A percentile compares a stretch with the other conserved stretches of the same genome.
Conservation (phyloP, 2,329 filamentous ascomycete genomes). For the Hymenoscyphus fraxineus region DNA sequence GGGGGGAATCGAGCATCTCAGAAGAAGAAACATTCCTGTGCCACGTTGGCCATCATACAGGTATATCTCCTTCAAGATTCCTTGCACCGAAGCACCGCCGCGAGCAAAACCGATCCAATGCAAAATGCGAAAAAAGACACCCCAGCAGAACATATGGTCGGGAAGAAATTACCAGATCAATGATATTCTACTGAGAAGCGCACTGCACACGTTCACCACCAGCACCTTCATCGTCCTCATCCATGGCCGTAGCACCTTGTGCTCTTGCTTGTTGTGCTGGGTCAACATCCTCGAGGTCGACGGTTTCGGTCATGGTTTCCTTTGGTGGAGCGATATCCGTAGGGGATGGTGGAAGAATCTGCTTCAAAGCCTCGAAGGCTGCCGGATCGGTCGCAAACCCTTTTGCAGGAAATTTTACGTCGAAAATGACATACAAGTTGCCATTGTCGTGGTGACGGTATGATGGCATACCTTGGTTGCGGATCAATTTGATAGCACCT, state of each 20-base stretch:
- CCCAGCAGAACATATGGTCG: constrained; percentile 2
- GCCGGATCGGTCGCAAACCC: constrained; percentile 62
- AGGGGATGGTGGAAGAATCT: constrained; percentile 72
- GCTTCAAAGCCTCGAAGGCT: constrained; percentile 75
- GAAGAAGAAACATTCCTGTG: constrained; percentile 4
- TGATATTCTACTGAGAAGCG: constrained; percentile 68
- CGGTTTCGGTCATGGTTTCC: constrained; percentile 90
- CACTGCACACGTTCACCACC: constrained; percentile 78
- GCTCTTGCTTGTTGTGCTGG: constrained; percentile 62
- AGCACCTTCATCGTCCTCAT: constrained; percentile 72
- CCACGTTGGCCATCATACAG: constrained; percentile 7
- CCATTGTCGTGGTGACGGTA: constrained; percentile 91
- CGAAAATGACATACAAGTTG: constrained; percentile 96
- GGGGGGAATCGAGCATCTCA: constrained; percentile 2
- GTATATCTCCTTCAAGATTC: constrained; percentile 16
- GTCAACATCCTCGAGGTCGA: constrained; percentile 81
- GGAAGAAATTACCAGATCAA: not conserved
- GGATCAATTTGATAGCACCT: constrained; percentile 91
- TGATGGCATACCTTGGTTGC: constrained; percentile 96
- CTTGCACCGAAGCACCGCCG: constrained; percentile 17
- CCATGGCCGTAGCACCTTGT: constrained; percentile 62
- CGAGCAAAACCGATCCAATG: constrained; percentile 20
- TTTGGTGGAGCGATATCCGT: constrained; percentile 60
- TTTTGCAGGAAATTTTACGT: constrained; percentile 92
- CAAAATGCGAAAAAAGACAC: constrained; percentile 19